Evolutionary conservation across 2,329 filamentous ascomycete genomes (phyloP), one percentile per base, ranked within the genome.

Genomic region (Scleromitrula shiraiana): DNA sequence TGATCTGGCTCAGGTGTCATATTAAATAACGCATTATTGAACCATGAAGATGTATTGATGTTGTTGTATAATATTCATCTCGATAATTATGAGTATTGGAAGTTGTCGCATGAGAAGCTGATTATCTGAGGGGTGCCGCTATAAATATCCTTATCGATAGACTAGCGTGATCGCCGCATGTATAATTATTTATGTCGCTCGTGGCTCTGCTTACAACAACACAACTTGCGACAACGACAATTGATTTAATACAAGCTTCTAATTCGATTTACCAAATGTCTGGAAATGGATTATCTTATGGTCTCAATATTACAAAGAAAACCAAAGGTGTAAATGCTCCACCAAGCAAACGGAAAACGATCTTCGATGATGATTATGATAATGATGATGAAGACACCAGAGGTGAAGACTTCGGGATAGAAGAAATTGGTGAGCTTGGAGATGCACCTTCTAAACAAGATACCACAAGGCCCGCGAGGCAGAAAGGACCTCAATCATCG

Each of bases 261-360:
- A 46, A 36, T 19, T 43, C 52, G 15, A n/a, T n/a, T n/a, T 2
- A 15, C 4, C 57, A 50, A 15, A 65, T 65, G 63, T 59, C 59
- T 39, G 56, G 57, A n/a, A 50, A 51, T n/a, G 65, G 66, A 5
- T 67, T 77, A 44, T 72, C 72, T 17, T 76, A 74, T 56, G 82
- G 81, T 42, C 71, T 85, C 32, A 84, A 77, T 59, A 56, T 80
- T 37, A 66, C 73, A 41, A 82, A 80, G 60, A 85, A 83, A 64
- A 46, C 65, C 66, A 50, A 65, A 22, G 55, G 46, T 29, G 57
- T 71, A 2, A 80, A 77, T 57, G 67, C 73, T 4, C 67, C 67
- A 24, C 71, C 72, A 3, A 62, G 67, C 1, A 77, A 72, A 56
- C 68, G 72, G 56, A 80, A 75, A 59, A 67, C 74, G 1, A 71